Percentiles rank a stretch among this genome's conserved stretches.
phyloP scores from a whole-genome alignment of 2,329 filamentous ascomycete species.

The Blastomyces percursus region DNA sequence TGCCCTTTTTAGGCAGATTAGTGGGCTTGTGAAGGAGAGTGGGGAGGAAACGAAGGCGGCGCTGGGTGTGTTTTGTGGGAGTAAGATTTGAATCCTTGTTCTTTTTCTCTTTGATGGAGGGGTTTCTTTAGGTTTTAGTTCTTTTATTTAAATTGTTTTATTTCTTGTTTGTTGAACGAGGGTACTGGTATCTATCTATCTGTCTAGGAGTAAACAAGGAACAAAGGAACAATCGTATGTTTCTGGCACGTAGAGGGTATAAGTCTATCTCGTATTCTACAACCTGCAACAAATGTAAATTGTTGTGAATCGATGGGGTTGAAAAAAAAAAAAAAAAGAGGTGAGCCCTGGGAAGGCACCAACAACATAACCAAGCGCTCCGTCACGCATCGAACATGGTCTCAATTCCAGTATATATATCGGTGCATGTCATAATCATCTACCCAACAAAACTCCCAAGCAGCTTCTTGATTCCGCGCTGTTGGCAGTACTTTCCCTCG shows the following conservation, averaged over 20 bases:
- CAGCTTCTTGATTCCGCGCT: too few species aligned
- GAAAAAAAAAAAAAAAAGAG: too few species aligned
- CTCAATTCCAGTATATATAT: too few species aligned
- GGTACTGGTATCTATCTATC: not conserved
- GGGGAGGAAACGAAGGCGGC: constrained; percentile 58
- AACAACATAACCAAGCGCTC: too few species aligned
- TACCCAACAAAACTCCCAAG: too few species aligned
- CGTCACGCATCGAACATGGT: too few species aligned
- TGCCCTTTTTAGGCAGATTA: constrained; percentile 58
- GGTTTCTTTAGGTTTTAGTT: not conserved
- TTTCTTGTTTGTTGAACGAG: too few species aligned
- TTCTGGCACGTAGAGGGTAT: not conserved
- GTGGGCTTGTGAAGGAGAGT: constrained; percentile 67
- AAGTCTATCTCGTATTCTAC: not conserved
- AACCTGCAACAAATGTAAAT: not conserved
- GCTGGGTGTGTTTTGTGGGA: constrained; percentile 49
- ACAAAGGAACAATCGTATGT: not conserved
- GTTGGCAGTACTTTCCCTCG: too few species aligned
- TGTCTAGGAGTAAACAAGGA: not conserved
- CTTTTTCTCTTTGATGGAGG: too few species aligned
- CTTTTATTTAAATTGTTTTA: not conserved
- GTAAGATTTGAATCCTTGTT: constrained; percentile 43
- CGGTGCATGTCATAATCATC: too few species aligned
- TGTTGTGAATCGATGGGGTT: not conserved
- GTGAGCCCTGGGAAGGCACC: too few species aligned